These are phyloP conservation scores for Phyllosticta capitalensis DNA, from an alignment of 2,329 filamentous ascomycete species.

Conservation along the genomic window DNA sequence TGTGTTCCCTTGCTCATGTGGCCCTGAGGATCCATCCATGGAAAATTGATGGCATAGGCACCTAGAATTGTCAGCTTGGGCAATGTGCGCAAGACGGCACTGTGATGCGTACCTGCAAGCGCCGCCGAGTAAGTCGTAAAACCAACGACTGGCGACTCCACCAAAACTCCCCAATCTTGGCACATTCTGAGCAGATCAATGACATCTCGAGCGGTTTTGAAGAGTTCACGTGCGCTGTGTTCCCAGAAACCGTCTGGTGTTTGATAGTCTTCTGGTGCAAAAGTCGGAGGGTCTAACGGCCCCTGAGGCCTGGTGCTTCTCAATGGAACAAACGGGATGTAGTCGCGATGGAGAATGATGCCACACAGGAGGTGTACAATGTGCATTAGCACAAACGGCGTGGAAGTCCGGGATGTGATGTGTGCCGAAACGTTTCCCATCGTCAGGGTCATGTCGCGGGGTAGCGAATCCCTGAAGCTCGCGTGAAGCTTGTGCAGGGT, in stretches of 20 bases:
- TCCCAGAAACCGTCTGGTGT: conserved; percentile 52
- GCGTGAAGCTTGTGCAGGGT: conserved; percentile 43
- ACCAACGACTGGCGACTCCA: conserved; percentile 57
- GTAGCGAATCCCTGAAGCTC: conserved; percentile 45
- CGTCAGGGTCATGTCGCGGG: conserved; percentile 48
- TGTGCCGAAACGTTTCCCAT: conserved; percentile 56
- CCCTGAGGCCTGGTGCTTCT: conserved; percentile 41
- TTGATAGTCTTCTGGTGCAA: conserved; percentile 37
- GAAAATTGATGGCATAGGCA: conserved; percentile 58
- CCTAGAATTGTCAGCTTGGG: conserved; percentile 22
- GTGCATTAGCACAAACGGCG: conserved; percentile 58
- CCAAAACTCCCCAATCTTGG: conserved; percentile 49
- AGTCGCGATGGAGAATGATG: conserved; percentile 60
- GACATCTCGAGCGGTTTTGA: conserved; percentile 53
- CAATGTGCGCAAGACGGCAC: background rate
- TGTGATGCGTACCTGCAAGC: conserved; percentile 40
- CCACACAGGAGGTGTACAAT: conserved; percentile 55
- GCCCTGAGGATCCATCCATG: conserved; percentile 53
- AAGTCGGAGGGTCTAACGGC: conserved; percentile 51
- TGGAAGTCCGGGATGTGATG: conserved; percentile 53
- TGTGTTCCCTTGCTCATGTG: conserved; percentile 36
- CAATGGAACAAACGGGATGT: conserved; percentile 56
- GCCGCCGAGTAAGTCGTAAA: conserved; percentile 60
- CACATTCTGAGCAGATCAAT: conserved; percentile 56
- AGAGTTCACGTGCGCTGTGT: conserved; percentile 51